These are phyloP conservation scores for Russula olivacea DNA, from an alignment of 768 basidiomycete species.

Conservation along the genomic window DNA sequence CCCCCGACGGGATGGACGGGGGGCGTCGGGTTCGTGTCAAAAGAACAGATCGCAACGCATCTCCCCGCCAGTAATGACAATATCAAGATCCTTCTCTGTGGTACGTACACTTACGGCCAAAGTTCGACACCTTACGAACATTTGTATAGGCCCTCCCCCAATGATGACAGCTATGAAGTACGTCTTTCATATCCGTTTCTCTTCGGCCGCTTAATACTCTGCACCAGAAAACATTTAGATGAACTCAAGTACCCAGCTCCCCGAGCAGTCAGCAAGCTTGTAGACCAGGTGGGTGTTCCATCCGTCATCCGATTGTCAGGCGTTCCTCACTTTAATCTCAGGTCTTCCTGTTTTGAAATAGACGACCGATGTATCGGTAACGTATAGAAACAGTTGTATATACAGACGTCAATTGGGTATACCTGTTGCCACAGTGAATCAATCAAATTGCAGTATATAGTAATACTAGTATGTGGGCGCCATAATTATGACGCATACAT, in stretches of 20 bases:
- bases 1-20: slow-evolving; percentile 82
- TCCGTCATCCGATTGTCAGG: background rate
- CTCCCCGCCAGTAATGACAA: slow-evolving; percentile 62
- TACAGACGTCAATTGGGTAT: background rate
- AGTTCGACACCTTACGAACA: background rate
- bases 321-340: slow-evolving; percentile 27
- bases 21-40: slow-evolving; percentile 88
- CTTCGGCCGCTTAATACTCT: slow-evolving; percentile 18
- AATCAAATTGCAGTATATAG: background rate
- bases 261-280: slow-evolving; percentile 86
- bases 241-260: slow-evolving; percentile 86
- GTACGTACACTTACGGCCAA: slow-evolving; percentile 34
- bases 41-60: slow-evolving; percentile 80
- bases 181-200: slow-evolving; percentile 28
- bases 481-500: too few relatives aligned
- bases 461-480: too few relatives aligned
- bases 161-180: slow-evolving; percentile 79
- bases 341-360: slow-evolving; percentile 40
- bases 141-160: slow-evolving; percentile 54
- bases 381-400: slow-evolving; percentile 1
- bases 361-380: background rate
- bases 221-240: slow-evolving; percentile 73
- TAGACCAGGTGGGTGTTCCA: slow-evolving; percentile 61
- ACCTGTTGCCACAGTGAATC: background rate
- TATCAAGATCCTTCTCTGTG: slow-evolving; percentile 85